Evolutionary conservation across 805 yeast species (phyloP), one percentile per base, ranked within the genome.

Genomic region (Kodamaea jinghongensis): DNA sequence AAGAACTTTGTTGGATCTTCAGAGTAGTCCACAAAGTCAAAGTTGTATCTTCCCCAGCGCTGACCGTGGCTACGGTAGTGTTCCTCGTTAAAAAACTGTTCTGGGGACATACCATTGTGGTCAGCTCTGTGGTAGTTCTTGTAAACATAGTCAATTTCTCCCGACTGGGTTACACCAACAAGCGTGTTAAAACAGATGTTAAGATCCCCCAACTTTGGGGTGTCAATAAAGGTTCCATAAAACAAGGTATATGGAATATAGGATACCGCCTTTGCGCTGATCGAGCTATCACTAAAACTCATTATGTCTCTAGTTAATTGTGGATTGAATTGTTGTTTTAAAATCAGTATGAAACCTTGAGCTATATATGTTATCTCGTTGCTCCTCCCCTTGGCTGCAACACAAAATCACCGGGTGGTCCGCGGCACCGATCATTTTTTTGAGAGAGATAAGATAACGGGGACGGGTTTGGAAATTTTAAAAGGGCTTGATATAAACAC

Each of bases 211-310:
- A 85, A 55, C 1, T 36, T 45, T 1, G 93, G 89, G 0, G 91
- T 80, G 56, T 87, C 93, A 8, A 83, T 74, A 43, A 86, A 71
- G 1, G 89, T 81, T 4, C 95, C 96, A 47, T 70, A 71, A 59
- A 75, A 83, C 3, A 81, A 65, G 0, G 76, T 71, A 50, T 66
- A 67, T 4, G 43, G 44, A n/a, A 42, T 35, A 4, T 36, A 6
- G n/a, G 28, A 13, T 9, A 15, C 25, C 2, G 50, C 46, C 31
- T 35, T 38, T 13, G 27, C 39, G 8, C 31, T 28, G 10, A 37
- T 4, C 17, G 31, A n/a, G n/a, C n/a, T n/a, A n/a, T n/a, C n/a
- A n/a, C n/a, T n/a, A n/a, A n/a, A n/a, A n/a, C n/a, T n/a, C n/a
- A n/a, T n/a, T n/a, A n/a, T n/a, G n/a, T n/a, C n/a, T n/a, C n/a